These are phyloP conservation scores for Hyphopichia burtonii DNA, from an alignment of 1,139 yeast genomes.

Conservation along the genomic window DNA sequence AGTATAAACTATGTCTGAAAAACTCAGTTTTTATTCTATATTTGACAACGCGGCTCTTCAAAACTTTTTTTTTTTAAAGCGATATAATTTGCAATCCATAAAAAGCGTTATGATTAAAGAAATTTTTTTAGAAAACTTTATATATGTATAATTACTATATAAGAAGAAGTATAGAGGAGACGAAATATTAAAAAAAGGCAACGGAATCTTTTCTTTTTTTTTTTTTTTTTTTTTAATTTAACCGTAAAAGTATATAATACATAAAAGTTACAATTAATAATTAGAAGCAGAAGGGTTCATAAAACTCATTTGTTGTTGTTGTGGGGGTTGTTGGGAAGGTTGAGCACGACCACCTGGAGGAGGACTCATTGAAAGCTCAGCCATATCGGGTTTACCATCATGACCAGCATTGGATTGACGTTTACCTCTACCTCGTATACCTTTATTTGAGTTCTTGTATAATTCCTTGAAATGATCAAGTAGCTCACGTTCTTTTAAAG, in stretches of 20 bases:
- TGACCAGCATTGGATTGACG: constrained; percentile 1
- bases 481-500: constrained; percentile 64
- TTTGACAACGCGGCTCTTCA: neutral
- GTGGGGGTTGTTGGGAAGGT: neutral
- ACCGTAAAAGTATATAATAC: neutral
- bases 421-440: constrained; percentile 88
- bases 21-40: too few relatives aligned
- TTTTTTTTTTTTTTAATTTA: neutral
- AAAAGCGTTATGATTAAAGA: too few relatives aligned
- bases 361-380: neutral
- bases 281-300: neutral
- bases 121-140: too few relatives aligned
- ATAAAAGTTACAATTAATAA: neutral
- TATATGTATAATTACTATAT: too few relatives aligned
- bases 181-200: too few relatives aligned
- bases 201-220: neutral
- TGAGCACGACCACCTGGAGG: neutral
- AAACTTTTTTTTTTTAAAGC: neutral
- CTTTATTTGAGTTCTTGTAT: constrained; percentile 85
- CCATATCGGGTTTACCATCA: neutral
- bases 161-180: too few relatives aligned
- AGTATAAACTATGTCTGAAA: too few relatives aligned
- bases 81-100: neutral
- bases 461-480: constrained; percentile 75
- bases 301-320: constrained; percentile 1